Conservation (phyloP, 2,329 filamentous ascomycete genomes). For the Cladophialophora psammophila region DNA sequence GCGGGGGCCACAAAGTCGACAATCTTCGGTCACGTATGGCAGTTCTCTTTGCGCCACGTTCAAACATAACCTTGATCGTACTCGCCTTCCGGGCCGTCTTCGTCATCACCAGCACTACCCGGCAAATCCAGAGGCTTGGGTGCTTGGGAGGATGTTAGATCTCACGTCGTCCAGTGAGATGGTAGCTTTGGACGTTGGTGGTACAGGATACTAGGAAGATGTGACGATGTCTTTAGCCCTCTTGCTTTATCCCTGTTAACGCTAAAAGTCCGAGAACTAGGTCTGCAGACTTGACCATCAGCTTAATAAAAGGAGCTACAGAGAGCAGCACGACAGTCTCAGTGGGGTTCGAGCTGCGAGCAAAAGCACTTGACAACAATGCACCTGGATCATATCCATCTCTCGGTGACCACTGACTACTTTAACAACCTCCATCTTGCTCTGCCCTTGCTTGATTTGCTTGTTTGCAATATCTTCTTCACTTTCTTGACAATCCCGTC, state of each 20-base stretch:
- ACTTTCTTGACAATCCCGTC: constrained; percentile 19
- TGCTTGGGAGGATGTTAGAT: background rate
- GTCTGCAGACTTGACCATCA: background rate
- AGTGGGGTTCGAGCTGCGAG: too few species aligned
- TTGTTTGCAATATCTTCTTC: constrained; percentile 10
- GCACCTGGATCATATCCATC: constrained; percentile 4
- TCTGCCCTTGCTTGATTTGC: constrained; percentile 4
- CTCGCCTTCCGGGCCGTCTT: background rate
- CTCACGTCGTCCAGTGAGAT: background rate
- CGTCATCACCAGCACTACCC: background rate
- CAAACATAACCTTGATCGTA: background rate
- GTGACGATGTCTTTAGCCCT: background rate
- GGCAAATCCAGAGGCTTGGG: too few species aligned
- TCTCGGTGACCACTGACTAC: constrained; percentile 8
- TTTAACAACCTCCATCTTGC: constrained; percentile 19
- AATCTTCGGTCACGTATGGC: background rate
- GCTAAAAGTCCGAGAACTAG: too few species aligned
- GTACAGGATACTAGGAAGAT: background rate
- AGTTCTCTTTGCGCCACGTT: background rate
- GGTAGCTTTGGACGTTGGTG: background rate
- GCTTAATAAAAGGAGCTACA: background rate
- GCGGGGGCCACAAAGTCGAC: background rate
- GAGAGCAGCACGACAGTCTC: too few species aligned
- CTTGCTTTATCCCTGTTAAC: too few species aligned
- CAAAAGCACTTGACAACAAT: background rate